Base-by-base conservation (phyloP, 2,329 filamentous ascomycete species). In the Akanthomyces lecanii region DNA sequence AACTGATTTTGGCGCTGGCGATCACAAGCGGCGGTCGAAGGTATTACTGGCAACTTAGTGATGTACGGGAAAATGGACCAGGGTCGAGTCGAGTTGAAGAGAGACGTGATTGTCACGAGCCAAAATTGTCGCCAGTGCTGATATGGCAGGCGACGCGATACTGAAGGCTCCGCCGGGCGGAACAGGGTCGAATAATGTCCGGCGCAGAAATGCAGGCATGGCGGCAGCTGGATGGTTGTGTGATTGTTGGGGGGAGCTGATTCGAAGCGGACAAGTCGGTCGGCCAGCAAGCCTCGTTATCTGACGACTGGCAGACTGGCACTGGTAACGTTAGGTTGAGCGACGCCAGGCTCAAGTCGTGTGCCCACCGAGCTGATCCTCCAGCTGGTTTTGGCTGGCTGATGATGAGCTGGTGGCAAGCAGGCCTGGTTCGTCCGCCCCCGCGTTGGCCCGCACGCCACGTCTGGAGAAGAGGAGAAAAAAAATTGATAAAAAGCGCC, bases 371-470 rank as follows among this genome's bases (percentile, higher is more conserved):
- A 50, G 56, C 56, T 59, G 56, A 59, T 59, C 8, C 42, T 33
- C 21, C 25, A 55, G 36, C 40, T 14, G 12, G 28, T 6, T 30
- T 6, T 30, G 25, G 50, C 36, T 30, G 28, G 28, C 28, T 30
- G 28, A 30, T 30, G 28, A 30, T 30, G 28, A 30, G 47, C 23
- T 25, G 36, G 48, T 51, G 48, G 28, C 36, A 36, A 38, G 53
- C 53, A 40, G 21, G 30, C 44, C 30, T 50, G 21, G 23, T 44
- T 55, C 21, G 50, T 23, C 21, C 25, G 18, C 28, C 55, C 55
- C 55, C 55, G 55, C 55, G 55, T 58, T 58, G 44, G 45, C 55
- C 55, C 55, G 55, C 55, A 58, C 28, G 44, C 44, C 55, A 40
- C 45, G 21, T 5, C 44, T 53, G 30, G 5, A 45, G 30, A 58